A percentile compares a stretch with the other conserved stretches of the same genome.
phyloP scores from a whole-genome alignment of 2,329 filamentous ascomycete genomes.

The Alternaria sp. region DNA sequence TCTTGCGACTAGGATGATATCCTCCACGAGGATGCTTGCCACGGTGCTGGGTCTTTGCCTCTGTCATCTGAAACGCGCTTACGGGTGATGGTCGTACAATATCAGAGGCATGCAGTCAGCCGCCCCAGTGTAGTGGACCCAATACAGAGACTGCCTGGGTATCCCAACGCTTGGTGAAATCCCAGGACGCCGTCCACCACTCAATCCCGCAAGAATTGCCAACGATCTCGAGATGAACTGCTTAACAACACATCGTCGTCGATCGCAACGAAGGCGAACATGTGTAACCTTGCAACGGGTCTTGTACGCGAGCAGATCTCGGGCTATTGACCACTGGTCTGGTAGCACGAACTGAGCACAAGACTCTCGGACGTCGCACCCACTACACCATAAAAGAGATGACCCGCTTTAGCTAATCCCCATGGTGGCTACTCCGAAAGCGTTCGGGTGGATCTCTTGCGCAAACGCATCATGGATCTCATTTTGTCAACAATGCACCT shows the following conservation, averaged over 20 bases:
- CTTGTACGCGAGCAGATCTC: conserved; percentile 21
- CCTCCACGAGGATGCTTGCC: conserved; percentile 31
- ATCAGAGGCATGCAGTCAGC: conserved; percentile 9
- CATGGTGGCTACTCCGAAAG: not conserved
- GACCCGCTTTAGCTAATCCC: conserved; percentile 29
- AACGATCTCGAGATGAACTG: not conserved
- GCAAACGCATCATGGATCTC: not conserved
- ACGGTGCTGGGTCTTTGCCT: conserved; percentile 35
- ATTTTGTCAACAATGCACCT: not conserved
- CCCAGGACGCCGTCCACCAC: not conserved
- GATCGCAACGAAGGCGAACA: conserved; percentile 12
- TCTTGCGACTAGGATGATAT: not conserved
- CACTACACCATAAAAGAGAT: conserved; percentile 39
- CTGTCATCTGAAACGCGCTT: conserved; percentile 39
- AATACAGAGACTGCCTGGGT: not conserved
- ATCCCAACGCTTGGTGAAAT: not conserved
- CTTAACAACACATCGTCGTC: not conserved
- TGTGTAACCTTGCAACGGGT: conserved; percentile 31
- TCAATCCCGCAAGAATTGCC: not conserved
- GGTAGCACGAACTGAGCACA: conserved; percentile 36
- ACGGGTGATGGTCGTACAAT: conserved; percentile 11
- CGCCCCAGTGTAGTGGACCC: not conserved
- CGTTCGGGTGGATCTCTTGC: conserved; percentile 1
- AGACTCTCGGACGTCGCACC: conserved; percentile 44
- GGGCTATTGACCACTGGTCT: conserved; percentile 21